A percentile compares a stretch with the other conserved stretches of the same genome.
phyloP scores from a whole-genome alignment of 208 protist species.

The Borovskyia barvae region DNA sequence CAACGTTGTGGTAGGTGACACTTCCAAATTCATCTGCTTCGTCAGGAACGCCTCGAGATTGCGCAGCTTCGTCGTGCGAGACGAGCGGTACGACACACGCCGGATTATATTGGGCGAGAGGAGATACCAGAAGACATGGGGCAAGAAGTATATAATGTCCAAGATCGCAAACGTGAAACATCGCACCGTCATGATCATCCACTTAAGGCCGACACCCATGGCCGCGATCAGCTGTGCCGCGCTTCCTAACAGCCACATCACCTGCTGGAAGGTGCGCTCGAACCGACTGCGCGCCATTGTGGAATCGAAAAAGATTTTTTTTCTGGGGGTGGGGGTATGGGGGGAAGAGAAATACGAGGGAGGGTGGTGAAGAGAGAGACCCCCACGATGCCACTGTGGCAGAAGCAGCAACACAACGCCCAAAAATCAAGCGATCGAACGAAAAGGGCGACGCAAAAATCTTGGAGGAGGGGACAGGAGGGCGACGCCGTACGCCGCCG shows the following conservation, averaged over 20 bases:
- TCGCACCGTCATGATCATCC: slow-evolving; percentile 71
- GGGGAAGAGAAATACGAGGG: too few species aligned
- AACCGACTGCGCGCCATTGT: slow-evolving; percentile 29
- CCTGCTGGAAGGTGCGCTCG: slow-evolving; percentile 53
- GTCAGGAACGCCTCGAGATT: slow-evolving; percentile 49
- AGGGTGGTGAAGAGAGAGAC: too few species aligned
- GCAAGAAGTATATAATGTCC: slow-evolving; percentile 63
- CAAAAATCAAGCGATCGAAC: slow-evolving; percentile 3
- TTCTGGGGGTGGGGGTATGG: too few species aligned
- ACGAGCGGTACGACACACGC: slow-evolving; percentile 74
- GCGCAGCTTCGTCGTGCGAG: slow-evolving; percentile 45
- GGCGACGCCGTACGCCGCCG: too few species aligned
- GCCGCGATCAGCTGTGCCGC: slow-evolving; percentile 52
- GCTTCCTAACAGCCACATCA: slow-evolving; percentile 57
- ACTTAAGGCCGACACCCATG: slow-evolving; percentile 82
- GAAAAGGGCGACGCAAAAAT: too few species aligned
- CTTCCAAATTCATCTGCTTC: background rate
- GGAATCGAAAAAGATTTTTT: background rate
- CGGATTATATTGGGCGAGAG: slow-evolving; percentile 75
- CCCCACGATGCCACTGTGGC: too few species aligned
- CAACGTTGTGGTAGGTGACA: background rate
- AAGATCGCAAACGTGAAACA: slow-evolving; percentile 57
- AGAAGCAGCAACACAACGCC: too few species aligned
- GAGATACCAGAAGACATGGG: slow-evolving; percentile 65
- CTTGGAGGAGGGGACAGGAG: too few species aligned